These are phyloP conservation scores for Gynochthodes officinalis DNA, from an alignment of 257 asterid species.

Conservation along the genomic window DNA sequence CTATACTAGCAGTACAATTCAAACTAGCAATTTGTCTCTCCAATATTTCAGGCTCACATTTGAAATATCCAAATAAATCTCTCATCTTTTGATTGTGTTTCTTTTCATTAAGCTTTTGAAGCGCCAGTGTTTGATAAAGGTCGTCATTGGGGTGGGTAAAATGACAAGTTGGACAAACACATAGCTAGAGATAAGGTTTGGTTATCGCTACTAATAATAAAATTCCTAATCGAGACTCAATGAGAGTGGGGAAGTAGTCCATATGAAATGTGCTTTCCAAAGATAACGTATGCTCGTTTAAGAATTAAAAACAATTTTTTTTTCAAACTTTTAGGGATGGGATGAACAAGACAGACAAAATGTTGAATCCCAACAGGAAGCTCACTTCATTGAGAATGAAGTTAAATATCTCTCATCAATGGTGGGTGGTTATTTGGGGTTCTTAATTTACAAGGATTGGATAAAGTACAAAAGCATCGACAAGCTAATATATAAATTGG, in stretches of 20 bases:
- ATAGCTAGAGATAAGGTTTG: not conserved
- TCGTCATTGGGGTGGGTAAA: conserved; percentile 9
- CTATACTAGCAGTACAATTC: no score
- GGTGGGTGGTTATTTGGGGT: no score
- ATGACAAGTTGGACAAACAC: not conserved
- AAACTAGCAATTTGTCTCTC: no score
- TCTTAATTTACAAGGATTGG: no score
- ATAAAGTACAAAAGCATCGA: not conserved
- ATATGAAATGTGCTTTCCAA: conserved; percentile 8
- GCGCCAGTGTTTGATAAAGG: not conserved
- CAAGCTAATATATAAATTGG: no score
- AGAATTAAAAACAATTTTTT: no score
- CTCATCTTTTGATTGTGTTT: not conserved
- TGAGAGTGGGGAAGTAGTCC: not conserved
- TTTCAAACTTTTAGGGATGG: no score
- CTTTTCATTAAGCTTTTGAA: not conserved
- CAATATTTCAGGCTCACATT: no score
- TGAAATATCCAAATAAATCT: not conserved
- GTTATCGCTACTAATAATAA: not conserved
- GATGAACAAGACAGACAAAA: no score
- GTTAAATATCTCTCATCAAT: no score
- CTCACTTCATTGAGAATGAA: no score
- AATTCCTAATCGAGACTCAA: not conserved
- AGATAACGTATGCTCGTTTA: not conserved
- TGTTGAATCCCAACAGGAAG: no score